phyloP scores from a whole-genome alignment of 331 rosid species.

The Pyracantha coccinea region DNA sequence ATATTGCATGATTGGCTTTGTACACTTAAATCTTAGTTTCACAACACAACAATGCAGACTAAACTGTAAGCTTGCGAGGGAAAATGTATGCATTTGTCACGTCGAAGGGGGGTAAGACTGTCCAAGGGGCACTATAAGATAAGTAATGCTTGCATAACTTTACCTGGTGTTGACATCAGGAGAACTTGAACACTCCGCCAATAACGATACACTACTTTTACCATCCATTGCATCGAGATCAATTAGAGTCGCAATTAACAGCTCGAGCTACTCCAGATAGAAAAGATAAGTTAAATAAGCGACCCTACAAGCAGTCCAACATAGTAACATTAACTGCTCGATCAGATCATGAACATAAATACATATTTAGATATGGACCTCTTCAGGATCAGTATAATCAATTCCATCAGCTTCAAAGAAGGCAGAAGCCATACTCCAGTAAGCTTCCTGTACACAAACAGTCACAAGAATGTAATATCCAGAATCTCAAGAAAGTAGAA shows the following conservation, averaged over 20 bases:
- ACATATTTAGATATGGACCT: slow-evolving; percentile 44
- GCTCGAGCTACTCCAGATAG: slow-evolving; percentile 62
- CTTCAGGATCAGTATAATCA: slow-evolving; percentile 92
- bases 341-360: slow-evolving; percentile 1
- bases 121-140: neutral
- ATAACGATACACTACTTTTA: slow-evolving; percentile 68
- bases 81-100: neutral
- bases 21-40: neutral
- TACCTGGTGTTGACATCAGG: slow-evolving; percentile 87
- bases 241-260: slow-evolving; percentile 76
- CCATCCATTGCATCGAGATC: slow-evolving; percentile 98
- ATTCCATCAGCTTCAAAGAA: slow-evolving; percentile 95
- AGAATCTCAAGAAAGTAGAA: slow-evolving; percentile 9
- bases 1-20: neutral
- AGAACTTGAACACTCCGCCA: slow-evolving; percentile 87
- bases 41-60: neutral
- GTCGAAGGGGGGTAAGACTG: neutral
- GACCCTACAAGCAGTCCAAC: neutral
- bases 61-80: neutral
- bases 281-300: slow-evolving; percentile 10
- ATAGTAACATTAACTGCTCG: slow-evolving; percentile 5
- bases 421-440: slow-evolving; percentile 94
- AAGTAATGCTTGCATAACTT: slow-evolving; percentile 10
- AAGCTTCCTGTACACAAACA: slow-evolving; percentile 62
- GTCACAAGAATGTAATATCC: slow-evolving; percentile 12